These are phyloP conservation scores for Aspergillus tamarii DNA, from an alignment of 2,329 filamentous ascomycete species.

Conservation along the genomic window DNA sequence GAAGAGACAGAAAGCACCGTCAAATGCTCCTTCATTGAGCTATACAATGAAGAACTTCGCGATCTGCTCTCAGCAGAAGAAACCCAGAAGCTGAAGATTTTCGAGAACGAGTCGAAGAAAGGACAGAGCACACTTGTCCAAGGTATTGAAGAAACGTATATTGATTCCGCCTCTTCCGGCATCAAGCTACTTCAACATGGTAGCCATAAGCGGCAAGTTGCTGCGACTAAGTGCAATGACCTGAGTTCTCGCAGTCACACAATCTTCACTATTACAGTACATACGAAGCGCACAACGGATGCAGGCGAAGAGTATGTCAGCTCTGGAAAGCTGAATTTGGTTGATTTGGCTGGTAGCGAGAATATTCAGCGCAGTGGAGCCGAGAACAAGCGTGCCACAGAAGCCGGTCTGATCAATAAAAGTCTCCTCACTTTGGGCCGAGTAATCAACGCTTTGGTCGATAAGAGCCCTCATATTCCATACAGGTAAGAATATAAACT, in stretches of 20 bases:
- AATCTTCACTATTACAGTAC: constrained; percentile 93
- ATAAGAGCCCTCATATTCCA: constrained; percentile 86
- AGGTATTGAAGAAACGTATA: constrained; percentile 96
- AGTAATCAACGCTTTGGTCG: constrained; percentile 96
- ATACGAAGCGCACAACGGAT: constrained; percentile 79
- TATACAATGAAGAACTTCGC: constrained; percentile 96
- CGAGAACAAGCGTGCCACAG: constrained; percentile 94
- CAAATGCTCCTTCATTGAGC: constrained; percentile 97
- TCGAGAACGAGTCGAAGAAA: constrained; percentile 76
- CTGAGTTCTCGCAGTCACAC: constrained; percentile 96
- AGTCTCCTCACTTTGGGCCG: constrained; percentile 90
- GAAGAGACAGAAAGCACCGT: constrained; percentile 84
- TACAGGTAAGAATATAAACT: constrained; percentile 49
- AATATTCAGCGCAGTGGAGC: constrained; percentile 97
- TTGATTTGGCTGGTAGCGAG: constrained; percentile 95
- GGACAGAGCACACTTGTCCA: constrained; percentile 91
- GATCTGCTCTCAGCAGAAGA: constrained; percentile 86
- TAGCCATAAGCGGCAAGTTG: constrained; percentile 94
- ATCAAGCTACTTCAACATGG: constrained; percentile 87
- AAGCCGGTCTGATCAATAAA: constrained; percentile 98
- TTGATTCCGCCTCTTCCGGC: constrained; percentile 80
- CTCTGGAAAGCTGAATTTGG: constrained; percentile 91
- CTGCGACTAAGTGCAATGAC: constrained; percentile 99
- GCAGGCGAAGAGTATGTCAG: constrained; percentile 88
- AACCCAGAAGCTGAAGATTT: constrained; percentile 87